A percentile compares a stretch with the other conserved stretches of the same genome.
Conservation (phyloP, 345 rosid species). For the Heritiera littoralis region DNA sequence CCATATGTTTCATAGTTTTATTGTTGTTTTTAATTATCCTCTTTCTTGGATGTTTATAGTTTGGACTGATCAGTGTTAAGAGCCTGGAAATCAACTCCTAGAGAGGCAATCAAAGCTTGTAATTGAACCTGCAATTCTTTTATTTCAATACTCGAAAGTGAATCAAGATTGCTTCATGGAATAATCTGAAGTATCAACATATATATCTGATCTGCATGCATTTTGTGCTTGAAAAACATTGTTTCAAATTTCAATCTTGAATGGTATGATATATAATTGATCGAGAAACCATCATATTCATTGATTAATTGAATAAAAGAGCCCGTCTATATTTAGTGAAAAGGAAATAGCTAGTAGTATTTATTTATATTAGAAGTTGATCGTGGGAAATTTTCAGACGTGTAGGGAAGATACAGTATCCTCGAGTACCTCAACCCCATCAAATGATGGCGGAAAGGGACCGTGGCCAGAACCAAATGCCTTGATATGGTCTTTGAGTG, state of each 20-base stretch:
- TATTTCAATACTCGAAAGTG: not conserved
- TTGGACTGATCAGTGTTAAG: not conserved
- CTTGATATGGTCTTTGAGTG: constrained; percentile 79
- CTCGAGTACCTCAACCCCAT: constrained; percentile 26
- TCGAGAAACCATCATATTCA: not conserved
- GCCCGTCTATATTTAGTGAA: not conserved
- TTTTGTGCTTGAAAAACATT: constrained; percentile 1
- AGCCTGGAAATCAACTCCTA: too few relatives aligned
- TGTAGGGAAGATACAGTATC: constrained; percentile 30
- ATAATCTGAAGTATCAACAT: not conserved
- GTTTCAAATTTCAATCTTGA: constrained; percentile 10
- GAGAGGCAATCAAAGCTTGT: too few relatives aligned
- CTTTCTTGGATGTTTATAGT: constrained; percentile 7
- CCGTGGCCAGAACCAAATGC: constrained; percentile 77
- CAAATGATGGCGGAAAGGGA: constrained; percentile 47
- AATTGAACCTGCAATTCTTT: not conserved
- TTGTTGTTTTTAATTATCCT: not conserved
- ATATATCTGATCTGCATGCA: not conserved
- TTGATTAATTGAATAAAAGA: not conserved
- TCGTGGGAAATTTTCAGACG: constrained; percentile 2
- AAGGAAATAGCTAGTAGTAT: not conserved
- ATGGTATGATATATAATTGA: not conserved
- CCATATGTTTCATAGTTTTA: not conserved
- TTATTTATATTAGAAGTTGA: not conserved
- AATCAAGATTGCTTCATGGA: not conserved